Conservation (phyloP, 2,329 filamentous ascomycete species). For the Metarhizium brunneum region DNA sequence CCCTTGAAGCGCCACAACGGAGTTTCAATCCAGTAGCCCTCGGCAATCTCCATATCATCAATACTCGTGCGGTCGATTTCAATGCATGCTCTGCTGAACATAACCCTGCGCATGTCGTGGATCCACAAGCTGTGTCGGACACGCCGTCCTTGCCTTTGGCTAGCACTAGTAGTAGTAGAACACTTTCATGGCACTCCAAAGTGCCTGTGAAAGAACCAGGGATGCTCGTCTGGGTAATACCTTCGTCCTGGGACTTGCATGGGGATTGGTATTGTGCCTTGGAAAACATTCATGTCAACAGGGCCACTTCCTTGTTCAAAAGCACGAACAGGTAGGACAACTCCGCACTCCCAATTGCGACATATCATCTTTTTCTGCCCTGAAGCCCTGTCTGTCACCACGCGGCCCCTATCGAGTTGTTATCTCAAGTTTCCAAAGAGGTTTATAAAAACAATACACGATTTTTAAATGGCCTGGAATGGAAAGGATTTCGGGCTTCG, state of each 20-base stretch:
- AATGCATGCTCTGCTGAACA: constrained; percentile 8
- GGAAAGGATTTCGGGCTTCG: neutral
- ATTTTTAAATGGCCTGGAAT: neutral
- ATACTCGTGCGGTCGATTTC: neutral
- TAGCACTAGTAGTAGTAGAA: neutral
- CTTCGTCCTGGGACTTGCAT: constrained; percentile 49
- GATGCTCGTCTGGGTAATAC: constrained; percentile 32
- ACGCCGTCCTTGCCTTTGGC: constrained; percentile 1
- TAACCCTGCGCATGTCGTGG: constrained; percentile 1
- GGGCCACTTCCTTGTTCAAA: constrained; percentile 7
- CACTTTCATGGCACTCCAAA: constrained; percentile 10
- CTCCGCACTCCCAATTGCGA: constrained; percentile 94
- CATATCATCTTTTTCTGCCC: constrained; percentile 68
- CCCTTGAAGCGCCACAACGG: constrained; percentile 1
- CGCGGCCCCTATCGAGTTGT: constrained; percentile 53
- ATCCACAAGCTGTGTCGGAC: constrained; percentile 1
- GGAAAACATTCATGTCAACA: constrained; percentile 34
- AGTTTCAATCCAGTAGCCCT: neutral
- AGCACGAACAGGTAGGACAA: constrained; percentile 54
- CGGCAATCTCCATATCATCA: constrained; percentile 1
- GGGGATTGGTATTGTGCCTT: constrained; percentile 49
- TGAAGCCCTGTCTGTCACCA: constrained; percentile 59
- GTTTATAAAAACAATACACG: neutral
- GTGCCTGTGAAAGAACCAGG: constrained; percentile 31
- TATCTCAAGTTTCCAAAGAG: constrained; percentile 1